phyloP scores from a whole-genome alignment of 129 eudicot genomes.

The Logfia minima region DNA sequence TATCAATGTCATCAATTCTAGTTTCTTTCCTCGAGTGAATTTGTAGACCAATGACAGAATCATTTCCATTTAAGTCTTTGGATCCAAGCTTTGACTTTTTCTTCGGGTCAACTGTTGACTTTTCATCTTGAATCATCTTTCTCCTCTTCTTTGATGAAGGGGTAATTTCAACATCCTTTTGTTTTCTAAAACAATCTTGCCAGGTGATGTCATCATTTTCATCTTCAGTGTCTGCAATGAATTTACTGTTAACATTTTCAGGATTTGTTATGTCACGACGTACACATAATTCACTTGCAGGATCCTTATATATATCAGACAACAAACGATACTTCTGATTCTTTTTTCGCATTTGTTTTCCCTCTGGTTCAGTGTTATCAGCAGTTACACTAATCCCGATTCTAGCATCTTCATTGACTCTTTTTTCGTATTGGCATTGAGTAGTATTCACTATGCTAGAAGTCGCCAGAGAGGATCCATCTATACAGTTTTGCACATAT shows the following conservation, averaged over 20 bases:
- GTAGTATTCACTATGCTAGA: slow-evolving; percentile 13
- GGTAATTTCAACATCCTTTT: slow-evolving; percentile 14
- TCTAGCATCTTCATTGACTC: slow-evolving; percentile 19
- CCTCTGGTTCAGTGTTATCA: slow-evolving; percentile 12
- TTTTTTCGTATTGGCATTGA: slow-evolving; percentile 6
- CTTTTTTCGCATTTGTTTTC: not conserved
- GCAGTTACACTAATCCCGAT: slow-evolving; percentile 4
- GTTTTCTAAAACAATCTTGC: slow-evolving; percentile 22
- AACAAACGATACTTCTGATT: slow-evolving; percentile 27
- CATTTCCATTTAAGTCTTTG: not conserved
- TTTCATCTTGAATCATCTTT: not conserved
- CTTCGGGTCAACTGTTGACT: slow-evolving; percentile 1
- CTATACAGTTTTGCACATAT: slow-evolving; percentile 8
- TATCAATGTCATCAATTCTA: not conserved
- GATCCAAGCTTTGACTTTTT: slow-evolving; percentile 8
- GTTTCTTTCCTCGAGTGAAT: not conserved
- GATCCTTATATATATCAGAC: slow-evolving; percentile 35
- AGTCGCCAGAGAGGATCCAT: slow-evolving; percentile 13
- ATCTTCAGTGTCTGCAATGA: slow-evolving; percentile 28
- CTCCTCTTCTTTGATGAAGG: slow-evolving; percentile 1
- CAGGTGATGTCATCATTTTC: slow-evolving; percentile 35
- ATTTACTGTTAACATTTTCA: slow-evolving; percentile 19
- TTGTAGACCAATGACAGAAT: not conserved
- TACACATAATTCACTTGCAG: slow-evolving; percentile 5
- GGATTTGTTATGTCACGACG: slow-evolving; percentile 16